A percentile compares a stretch with the other conserved stretches of the same genome.
phyloP scores from a whole-genome alignment of 495 filamentous ascomycete species.

The Haplographium delicatum region DNA sequence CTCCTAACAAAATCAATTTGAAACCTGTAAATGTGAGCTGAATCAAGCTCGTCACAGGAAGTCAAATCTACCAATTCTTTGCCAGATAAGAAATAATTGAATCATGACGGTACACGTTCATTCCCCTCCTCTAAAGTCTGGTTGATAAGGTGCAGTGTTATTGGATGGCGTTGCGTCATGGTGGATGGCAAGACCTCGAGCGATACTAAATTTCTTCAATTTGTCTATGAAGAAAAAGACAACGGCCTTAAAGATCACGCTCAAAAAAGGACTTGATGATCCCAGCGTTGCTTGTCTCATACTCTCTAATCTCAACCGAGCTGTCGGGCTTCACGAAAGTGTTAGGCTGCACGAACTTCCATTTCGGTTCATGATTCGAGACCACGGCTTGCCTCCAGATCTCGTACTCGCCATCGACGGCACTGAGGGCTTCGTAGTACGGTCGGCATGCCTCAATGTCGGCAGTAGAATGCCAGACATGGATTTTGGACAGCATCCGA shows the following conservation, averaged over 20 bases:
- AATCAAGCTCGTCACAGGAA: too few relatives aligned
- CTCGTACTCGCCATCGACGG: neutral
- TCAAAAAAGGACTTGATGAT: neutral
- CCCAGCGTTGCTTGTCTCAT: neutral
- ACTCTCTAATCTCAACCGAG: neutral
- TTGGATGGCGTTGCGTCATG: too few relatives aligned
- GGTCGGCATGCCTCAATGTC: neutral
- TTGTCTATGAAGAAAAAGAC: too few relatives aligned
- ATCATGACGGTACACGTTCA: too few relatives aligned
- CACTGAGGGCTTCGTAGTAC: neutral
- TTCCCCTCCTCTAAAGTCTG: too few relatives aligned
- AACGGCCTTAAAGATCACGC: neutral
- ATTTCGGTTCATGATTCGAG: neutral
- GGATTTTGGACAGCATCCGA: neutral
- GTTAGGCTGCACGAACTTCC: constrained; percentile 2
- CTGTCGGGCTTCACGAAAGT: neutral
- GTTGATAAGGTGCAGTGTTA: too few relatives aligned
- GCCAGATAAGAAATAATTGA: too few relatives aligned
- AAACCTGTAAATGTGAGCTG: too few relatives aligned
- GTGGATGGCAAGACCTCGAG: too few relatives aligned
- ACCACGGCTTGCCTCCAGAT: neutral
- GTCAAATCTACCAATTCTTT: too few relatives aligned
- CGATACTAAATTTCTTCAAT: too few relatives aligned
- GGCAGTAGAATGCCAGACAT: neutral
- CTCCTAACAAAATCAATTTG: too few relatives aligned